These are phyloP conservation scores for Globisporangium yorkense DNA, from an alignment of 352 stramenopile genomes.

Conservation along the genomic window DNA sequence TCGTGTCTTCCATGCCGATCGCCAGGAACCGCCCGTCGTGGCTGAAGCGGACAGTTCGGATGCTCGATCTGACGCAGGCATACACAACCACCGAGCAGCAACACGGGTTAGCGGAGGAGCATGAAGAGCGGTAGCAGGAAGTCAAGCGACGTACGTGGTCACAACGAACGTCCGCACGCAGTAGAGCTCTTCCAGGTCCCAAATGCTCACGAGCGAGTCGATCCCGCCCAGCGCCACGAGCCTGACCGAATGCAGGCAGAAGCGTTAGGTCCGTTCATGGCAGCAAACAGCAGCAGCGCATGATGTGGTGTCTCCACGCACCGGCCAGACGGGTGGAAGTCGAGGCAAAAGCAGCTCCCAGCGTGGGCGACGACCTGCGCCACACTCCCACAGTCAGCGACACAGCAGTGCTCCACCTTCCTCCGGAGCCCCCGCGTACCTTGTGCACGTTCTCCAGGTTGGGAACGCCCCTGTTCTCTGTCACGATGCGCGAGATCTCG, in stretches of 20 bases:
- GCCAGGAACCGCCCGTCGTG: conserved; percentile 68
- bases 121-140: neutral
- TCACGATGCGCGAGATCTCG: conserved; percentile 76
- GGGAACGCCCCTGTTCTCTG: conserved; percentile 72
- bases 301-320: conserved; percentile 9
- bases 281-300: neutral
- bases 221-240: conserved; percentile 71
- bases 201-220: conserved; percentile 80
- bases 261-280: neutral
- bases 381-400: neutral
- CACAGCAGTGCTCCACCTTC: neutral
- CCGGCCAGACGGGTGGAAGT: conserved; percentile 74
- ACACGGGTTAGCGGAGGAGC: neutral
- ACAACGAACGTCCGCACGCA: conserved; percentile 79
- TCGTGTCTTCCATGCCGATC: conserved; percentile 74
- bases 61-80: conserved; percentile 43
- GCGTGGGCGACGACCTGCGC: conserved; percentile 62
- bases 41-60: conserved; percentile 74
- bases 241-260: conserved; percentile 17
- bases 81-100: neutral
- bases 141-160: conserved; percentile 39
- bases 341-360: conserved; percentile 77
- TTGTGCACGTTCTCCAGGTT: conserved; percentile 83
- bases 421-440: conserved; percentile 18
- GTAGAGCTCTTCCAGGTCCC: conserved; percentile 84